Evolutionary conservation across 148 eudicot species (phyloP).

Genomic region (Chenopodium formosanum): DNA sequence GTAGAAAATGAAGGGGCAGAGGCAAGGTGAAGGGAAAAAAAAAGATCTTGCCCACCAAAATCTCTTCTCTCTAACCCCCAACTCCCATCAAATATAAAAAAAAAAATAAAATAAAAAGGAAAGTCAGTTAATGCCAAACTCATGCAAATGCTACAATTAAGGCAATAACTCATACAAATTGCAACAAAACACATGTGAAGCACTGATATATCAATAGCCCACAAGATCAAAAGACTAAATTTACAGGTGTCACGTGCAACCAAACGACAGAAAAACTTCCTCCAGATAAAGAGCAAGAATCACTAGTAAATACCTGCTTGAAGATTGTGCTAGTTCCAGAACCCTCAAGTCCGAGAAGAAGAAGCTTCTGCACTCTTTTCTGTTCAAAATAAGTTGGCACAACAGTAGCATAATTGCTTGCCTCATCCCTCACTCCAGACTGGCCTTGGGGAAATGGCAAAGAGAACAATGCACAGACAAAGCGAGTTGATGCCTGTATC

Average conservation of each 20-base stretch:
- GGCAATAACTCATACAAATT: neutral
- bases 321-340: conserved; percentile 99
- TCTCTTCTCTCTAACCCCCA: neutral
- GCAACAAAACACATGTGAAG: neutral
- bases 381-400: conserved; percentile 81
- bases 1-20: too few species aligned
- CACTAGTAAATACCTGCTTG: conserved; percentile 70
- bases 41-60: too few species aligned
- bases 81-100: neutral
- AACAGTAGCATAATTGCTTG: conserved; percentile 65
- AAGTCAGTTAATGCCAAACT: neutral
- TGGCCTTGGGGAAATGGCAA: conserved; percentile 94
- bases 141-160: neutral
- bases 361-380: conserved; percentile 72
- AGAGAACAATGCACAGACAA: conserved; percentile 71
- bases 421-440: conserved; percentile 71
- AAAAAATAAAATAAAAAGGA: too few species aligned
- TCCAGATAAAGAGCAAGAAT: conserved; percentile 11
- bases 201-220: neutral
- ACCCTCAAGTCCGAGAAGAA: conserved; percentile 79
- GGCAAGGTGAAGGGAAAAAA: too few species aligned
- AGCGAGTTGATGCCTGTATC: conserved; percentile 81
- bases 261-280: neutral
- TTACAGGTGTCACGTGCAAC: neutral
- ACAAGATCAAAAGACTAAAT: neutral